Evolutionary conservation across 257 asterid species (phyloP).

Genomic region (Euphrasia confusa): DNA sequence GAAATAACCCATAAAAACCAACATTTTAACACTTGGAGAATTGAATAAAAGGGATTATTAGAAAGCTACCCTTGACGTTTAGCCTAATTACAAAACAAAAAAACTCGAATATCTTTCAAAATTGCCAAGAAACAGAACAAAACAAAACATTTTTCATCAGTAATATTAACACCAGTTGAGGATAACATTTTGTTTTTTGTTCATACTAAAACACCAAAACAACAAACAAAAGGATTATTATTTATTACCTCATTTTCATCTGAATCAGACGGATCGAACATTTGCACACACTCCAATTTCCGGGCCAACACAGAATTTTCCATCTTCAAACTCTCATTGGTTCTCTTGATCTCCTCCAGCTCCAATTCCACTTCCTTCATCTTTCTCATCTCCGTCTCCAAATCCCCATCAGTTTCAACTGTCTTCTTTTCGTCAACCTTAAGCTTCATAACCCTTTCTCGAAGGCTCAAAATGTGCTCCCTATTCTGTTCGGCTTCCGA

Average conservation of each 20-base stretch:
- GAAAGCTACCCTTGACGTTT: background rate
- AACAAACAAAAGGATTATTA: conserved; percentile 20
- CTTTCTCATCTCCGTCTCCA: conserved; percentile 32
- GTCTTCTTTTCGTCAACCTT: conserved; percentile 47
- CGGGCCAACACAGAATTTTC: conserved; percentile 57
- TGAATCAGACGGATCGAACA: conserved; percentile 43
- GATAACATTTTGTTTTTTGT: background rate
- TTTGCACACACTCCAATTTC: conserved; percentile 52
- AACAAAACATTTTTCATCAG: background rate
- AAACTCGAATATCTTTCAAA: background rate
- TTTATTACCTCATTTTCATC: conserved; percentile 63
- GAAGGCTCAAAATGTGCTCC: conserved; percentile 60
- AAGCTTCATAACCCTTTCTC: conserved; percentile 66
- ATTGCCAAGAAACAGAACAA: background rate
- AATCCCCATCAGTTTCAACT: conserved; percentile 28
- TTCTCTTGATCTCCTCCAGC: conserved; percentile 47
- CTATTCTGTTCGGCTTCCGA: conserved; percentile 61
- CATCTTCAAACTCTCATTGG: conserved; percentile 40
- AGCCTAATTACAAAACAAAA: background rate
- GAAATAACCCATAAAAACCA: conserved; percentile 2
- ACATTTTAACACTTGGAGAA: background rate
- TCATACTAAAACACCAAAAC: background rate
- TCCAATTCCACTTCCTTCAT: conserved; percentile 49
- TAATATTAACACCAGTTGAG: no score
- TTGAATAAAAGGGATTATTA: background rate